Evolutionary conservation across 495 filamentous ascomycete genomes (phyloP).

Genomic region (Hypoxylon fragiforme): DNA sequence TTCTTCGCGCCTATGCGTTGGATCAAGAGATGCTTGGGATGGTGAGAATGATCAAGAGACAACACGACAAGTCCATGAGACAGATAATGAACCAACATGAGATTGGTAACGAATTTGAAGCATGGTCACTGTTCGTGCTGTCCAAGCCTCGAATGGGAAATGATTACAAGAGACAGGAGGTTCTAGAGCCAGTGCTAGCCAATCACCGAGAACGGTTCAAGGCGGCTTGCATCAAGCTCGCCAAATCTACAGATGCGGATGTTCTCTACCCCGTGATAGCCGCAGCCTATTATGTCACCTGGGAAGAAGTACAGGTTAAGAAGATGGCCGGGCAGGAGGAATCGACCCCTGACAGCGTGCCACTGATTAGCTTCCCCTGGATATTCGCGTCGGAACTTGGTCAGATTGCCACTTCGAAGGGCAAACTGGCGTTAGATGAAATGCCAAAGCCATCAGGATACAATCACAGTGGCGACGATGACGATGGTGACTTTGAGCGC

Average conservation of each 20-base stretch:
- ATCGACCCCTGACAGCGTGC: slow-evolving; percentile 54
- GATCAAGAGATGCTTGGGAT: slow-evolving; percentile 56
- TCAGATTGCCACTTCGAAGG: slow-evolving; percentile 58
- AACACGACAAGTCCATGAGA: slow-evolving; percentile 77
- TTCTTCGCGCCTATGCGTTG: slow-evolving; percentile 66
- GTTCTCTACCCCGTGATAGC: slow-evolving; percentile 71
- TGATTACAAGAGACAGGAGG: slow-evolving; percentile 87
- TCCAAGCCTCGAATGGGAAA: slow-evolving; percentile 63
- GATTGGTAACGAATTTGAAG: slow-evolving; percentile 87
- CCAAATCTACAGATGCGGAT: slow-evolving; percentile 57
- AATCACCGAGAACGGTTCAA: slow-evolving; percentile 69
- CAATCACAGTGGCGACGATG: slow-evolving; percentile 17
- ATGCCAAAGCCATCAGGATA: slow-evolving; percentile 18
- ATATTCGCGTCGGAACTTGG: slow-evolving; percentile 76
- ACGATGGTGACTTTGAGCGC: slow-evolving; percentile 32
- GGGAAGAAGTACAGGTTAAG: slow-evolving; percentile 62
- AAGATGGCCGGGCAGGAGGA: neutral
- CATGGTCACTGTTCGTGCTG: slow-evolving; percentile 83
- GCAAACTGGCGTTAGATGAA: slow-evolving; percentile 23
- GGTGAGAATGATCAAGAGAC: slow-evolving; percentile 67
- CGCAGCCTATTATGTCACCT: slow-evolving; percentile 85
- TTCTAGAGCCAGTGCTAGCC: slow-evolving; percentile 66
- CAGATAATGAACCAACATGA: slow-evolving; percentile 85
- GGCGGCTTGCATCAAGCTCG: slow-evolving; percentile 62
- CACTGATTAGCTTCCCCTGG: slow-evolving; percentile 94